Evolutionary conservation across 2,329 filamentous ascomycete genomes (phyloP).

Genomic region (Verticillium nonalfalfae): DNA sequence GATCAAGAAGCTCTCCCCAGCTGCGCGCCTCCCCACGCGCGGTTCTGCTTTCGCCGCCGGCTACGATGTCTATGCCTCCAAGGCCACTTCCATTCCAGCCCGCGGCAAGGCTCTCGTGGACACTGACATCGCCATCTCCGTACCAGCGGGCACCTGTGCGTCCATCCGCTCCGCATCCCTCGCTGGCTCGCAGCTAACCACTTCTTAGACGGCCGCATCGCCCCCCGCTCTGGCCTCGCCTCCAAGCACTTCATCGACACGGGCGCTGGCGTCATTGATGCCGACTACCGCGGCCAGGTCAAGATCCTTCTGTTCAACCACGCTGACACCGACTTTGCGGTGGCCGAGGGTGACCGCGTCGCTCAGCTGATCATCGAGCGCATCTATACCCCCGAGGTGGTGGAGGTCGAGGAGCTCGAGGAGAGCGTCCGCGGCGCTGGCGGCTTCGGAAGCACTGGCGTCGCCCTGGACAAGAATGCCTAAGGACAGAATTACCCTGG

Average conservation of each 20-base stretch:
- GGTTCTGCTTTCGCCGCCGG: constrained; percentile 87
- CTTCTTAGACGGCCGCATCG: constrained; percentile 71
- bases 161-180: constrained; percentile 6
- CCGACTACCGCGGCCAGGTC: constrained; percentile 90
- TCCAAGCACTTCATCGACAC: constrained; percentile 95
- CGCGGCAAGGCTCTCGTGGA: constrained; percentile 81
- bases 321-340: constrained; percentile 69
- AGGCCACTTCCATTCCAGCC: constrained; percentile 68
- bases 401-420: constrained; percentile 83
- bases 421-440: constrained; percentile 87
- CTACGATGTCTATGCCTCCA: constrained; percentile 85
- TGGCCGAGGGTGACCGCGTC: constrained; percentile 83
- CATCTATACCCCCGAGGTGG: constrained; percentile 87
- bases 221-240: constrained; percentile 85
- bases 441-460: constrained; percentile 84
- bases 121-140: constrained; percentile 86
- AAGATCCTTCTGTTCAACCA: constrained; percentile 96
- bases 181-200: neutral
- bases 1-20: constrained; percentile 80
- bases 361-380: constrained; percentile 92
- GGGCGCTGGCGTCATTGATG: constrained; percentile 94
- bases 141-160: constrained; percentile 85
- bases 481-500: neutral
- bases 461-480: constrained; percentile 8
- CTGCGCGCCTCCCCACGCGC: constrained; percentile 77